Evolutionary conservation across 805 yeast species (phyloP), one percentile per base, ranked within the genome.

Genomic region (Saturnispora gosingensis): DNA sequence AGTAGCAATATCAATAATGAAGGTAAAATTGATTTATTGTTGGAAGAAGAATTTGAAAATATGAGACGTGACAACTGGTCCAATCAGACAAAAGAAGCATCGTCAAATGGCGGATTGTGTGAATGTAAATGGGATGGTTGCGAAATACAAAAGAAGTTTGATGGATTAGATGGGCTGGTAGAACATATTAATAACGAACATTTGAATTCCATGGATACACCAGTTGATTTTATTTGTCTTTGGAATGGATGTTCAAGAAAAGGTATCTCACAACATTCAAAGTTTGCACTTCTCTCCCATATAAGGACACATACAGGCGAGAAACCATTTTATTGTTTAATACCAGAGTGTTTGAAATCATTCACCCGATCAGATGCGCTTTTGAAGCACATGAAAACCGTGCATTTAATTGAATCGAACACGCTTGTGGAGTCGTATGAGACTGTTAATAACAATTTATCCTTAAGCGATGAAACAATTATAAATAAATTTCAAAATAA

Each of bases 291-390:
- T 32, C 70, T 81, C 0, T 72, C 84, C 0, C 91, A 84, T 60
- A 69, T 82, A 56, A 64, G 87, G 51, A 72, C 78, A 1, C 91
- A 85, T 62, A 78, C 85, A 0, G 82, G 84, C 1, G 85, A 83
- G 58, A 74, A 74, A 58, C 87, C 87, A 35, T 81, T 76, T 57
- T 76, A 71, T 58, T 85, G 91, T 62, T 72, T 77, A 1, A 68
- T 82, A 13, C 86, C 86, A 2, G 86, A 82, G 56, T 85, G 91
- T 63, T 75, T 74, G 48, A 73, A 77, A 54, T 73, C 74, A 44
- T 83, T 82, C 59, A 74, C 80, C 0, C 64, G 84, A 50, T 70
- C 81, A 0, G 85, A 80, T 55, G 85, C 83, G 1, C 70, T 85
- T 54, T 75, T 81, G 18, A 77, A 79, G 56, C 91, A 85, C 64